phyloP scores from a whole-genome alignment of 2,329 filamentous ascomycete species.

The Pestalotiopsis sp. region DNA sequence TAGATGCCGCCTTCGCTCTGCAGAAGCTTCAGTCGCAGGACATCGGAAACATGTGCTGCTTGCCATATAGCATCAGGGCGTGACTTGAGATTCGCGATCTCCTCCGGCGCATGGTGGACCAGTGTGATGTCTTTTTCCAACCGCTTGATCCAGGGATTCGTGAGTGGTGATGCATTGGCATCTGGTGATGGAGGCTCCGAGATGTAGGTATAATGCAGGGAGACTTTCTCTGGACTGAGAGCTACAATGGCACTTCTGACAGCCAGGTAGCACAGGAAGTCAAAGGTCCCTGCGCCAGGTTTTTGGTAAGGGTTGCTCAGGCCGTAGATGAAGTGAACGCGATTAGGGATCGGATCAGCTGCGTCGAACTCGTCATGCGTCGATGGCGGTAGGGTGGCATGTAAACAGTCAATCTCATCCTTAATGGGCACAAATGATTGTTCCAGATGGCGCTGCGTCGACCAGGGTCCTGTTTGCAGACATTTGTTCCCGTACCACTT shows the following conservation, averaged over 20 bases:
- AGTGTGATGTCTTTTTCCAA: slow-evolving; percentile 35
- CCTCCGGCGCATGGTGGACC: slow-evolving; percentile 34
- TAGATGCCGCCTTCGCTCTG: slow-evolving; percentile 37
- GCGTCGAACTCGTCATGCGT: slow-evolving; percentile 11
- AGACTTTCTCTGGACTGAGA: slow-evolving; percentile 35
- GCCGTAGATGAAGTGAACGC: slow-evolving; percentile 40
- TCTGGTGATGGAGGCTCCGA: slow-evolving; percentile 33
- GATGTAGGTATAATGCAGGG: slow-evolving; percentile 40
- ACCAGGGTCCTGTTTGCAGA: slow-evolving; percentile 36
- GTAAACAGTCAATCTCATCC: slow-evolving; percentile 34
- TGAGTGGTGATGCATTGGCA: slow-evolving; percentile 29
- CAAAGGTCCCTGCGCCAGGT: slow-evolving; percentile 32
- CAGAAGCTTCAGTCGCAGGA: slow-evolving; percentile 35
- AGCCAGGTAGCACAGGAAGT: slow-evolving; percentile 39
- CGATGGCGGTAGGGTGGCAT: slow-evolving; percentile 23
- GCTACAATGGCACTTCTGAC: slow-evolving; percentile 37
- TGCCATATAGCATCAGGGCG: slow-evolving; percentile 31
- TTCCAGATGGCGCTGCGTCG: slow-evolving; percentile 34
- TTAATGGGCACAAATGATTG: slow-evolving; percentile 31
- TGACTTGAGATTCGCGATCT: slow-evolving; percentile 27
- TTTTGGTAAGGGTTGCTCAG: slow-evolving; percentile 34
- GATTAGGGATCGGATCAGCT: slow-evolving; percentile 35
- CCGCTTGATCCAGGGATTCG: slow-evolving; percentile 37
- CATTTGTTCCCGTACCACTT: slow-evolving; percentile 28
- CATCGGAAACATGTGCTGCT: slow-evolving; percentile 35